Percentiles rank a stretch among this genome's conserved stretches.
These are phyloP conservation scores for Quercus parvula DNA, from an alignment of 306 rosid species.

Conservation along the genomic window DNA sequence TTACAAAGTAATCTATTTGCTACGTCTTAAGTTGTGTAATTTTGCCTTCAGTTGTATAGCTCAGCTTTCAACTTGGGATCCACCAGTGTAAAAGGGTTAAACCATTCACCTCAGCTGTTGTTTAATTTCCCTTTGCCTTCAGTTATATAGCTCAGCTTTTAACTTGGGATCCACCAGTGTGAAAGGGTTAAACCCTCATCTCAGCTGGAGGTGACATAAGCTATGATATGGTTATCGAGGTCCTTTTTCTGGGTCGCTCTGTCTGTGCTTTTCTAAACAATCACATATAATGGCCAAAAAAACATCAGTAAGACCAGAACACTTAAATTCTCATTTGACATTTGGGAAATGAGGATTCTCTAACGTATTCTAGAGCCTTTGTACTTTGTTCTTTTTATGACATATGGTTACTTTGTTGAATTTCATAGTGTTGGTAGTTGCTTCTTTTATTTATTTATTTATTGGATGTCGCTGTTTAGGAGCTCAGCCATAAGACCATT, in stretches of 20 bases:
- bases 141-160: not conserved
- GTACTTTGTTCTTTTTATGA: not conserved
- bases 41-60: not conserved
- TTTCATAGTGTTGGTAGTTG: not conserved
- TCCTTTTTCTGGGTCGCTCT: not conserved
- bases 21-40: not conserved
- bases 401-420: not conserved
- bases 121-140: not conserved
- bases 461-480: not conserved
- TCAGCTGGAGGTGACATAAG: not conserved
- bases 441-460: not conserved
- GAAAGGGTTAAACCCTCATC: not conserved
- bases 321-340: not conserved
- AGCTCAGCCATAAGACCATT: not conserved
- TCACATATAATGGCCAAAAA: not conserved
- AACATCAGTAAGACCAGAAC: not conserved
- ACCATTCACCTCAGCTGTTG: not conserved
- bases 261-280: not conserved
- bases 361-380: not conserved
- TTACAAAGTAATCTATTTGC: not conserved
- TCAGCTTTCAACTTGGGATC: not conserved
- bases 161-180: not conserved
- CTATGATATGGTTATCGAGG: not conserved
- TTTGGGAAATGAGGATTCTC: not conserved
- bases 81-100: not conserved